Evolutionary conservation across 345 rosid genomes (phyloP).

Genomic region (Noccaea bulbosa): DNA sequence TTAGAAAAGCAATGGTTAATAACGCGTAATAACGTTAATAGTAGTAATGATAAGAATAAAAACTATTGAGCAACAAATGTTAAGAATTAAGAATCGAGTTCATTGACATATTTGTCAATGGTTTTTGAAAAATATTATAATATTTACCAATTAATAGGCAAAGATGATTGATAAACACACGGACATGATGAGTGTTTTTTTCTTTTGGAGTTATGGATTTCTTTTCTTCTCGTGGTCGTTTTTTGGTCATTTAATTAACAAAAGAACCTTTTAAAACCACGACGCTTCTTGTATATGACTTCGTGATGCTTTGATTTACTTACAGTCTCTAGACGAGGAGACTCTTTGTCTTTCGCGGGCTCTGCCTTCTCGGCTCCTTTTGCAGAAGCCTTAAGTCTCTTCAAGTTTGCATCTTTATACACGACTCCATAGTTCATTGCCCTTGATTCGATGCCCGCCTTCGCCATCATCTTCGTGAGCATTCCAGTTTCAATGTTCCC

Average conservation of each 20-base stretch:
- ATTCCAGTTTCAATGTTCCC: constrained; percentile 39
- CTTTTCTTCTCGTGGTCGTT: too few relatives aligned
- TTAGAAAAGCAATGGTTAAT: too few relatives aligned
- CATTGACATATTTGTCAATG: too few relatives aligned
- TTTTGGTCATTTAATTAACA: not conserved
- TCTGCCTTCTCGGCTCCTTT: constrained; percentile 8
- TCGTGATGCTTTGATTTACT: constrained; percentile 9
- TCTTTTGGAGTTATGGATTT: too few relatives aligned
- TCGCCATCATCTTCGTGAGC: constrained; percentile 31
- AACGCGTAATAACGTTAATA: too few relatives aligned
- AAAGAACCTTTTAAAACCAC: constrained; percentile 14
- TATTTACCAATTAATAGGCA: too few relatives aligned
- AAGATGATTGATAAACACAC: too few relatives aligned
- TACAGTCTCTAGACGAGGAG: constrained; percentile 6
- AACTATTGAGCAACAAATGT: too few relatives aligned
- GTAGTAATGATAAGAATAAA: too few relatives aligned
- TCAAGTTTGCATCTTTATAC: constrained; percentile 26
- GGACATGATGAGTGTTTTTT: too few relatives aligned
- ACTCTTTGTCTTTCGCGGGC: constrained; percentile 3
- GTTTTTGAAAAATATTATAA: too few relatives aligned
- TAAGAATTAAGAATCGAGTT: too few relatives aligned
- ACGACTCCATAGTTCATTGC: constrained; percentile 25
- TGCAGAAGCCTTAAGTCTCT: constrained; percentile 22
- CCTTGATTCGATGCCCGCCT: not conserved
- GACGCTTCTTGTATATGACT: constrained; percentile 18